phyloP scores from a whole-genome alignment of 495 filamentous ascomycete species.

The Talaromyces trachyspermus region DNA sequence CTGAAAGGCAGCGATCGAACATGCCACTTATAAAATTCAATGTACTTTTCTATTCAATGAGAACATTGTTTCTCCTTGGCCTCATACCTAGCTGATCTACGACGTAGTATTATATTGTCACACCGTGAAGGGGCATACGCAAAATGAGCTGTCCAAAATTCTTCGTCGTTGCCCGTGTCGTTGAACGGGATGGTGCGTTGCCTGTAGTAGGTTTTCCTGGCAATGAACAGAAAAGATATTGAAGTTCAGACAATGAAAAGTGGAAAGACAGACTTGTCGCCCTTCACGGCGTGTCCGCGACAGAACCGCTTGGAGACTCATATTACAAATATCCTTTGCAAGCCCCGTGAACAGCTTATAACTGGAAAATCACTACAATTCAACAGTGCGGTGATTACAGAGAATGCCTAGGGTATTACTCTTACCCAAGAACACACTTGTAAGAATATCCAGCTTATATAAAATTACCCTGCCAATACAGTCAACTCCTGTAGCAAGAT shows the following conservation, averaged over 20 bases:
- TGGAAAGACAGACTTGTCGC: background rate
- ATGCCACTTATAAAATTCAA: too few relatives aligned
- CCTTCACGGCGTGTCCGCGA: background rate
- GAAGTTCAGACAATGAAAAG: background rate
- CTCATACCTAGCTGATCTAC: too few relatives aligned
- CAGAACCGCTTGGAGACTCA: background rate
- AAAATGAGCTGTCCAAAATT: too few relatives aligned
- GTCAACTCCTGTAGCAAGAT: background rate
- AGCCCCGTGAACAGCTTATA: background rate
- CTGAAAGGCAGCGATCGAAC: too few relatives aligned
- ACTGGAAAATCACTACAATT: background rate
- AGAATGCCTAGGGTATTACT: background rate
- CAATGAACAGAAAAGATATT: background rate
- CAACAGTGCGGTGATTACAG: background rate
- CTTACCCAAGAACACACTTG: background rate
- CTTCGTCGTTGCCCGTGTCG: background rate
- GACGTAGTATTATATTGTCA: too few relatives aligned
- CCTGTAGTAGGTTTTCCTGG: conserved; percentile 16
- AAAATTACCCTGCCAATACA: background rate
- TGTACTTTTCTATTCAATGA: too few relatives aligned
- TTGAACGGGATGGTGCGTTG: background rate
- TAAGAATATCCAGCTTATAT: background rate
- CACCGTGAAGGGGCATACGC: too few relatives aligned
- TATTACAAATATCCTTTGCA: background rate
- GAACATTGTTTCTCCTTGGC: too few relatives aligned